Conservation (phyloP, 2,329 filamentous ascomycete species). For the Daldinia sp. region DNA sequence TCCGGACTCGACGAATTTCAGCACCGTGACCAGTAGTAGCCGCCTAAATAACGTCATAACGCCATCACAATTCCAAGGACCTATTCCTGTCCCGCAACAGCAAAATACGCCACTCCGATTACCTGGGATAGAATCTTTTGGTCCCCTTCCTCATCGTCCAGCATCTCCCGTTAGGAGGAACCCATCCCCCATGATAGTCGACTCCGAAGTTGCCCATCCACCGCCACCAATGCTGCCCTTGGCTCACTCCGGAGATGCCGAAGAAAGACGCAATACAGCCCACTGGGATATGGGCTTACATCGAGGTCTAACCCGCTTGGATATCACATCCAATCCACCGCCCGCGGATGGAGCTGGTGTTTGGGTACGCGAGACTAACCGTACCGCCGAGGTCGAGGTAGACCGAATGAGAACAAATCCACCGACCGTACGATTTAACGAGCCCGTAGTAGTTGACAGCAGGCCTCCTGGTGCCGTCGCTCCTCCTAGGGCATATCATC, state of each 20-base stretch:
- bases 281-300: constrained; percentile 74
- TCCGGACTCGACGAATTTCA: constrained; percentile 74
- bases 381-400: constrained; percentile 62
- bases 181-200: constrained; percentile 80
- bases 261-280: constrained; percentile 60
- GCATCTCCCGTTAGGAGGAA: constrained; percentile 69
- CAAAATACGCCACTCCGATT: constrained; percentile 71
- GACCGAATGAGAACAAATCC: constrained; percentile 58
- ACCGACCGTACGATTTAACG: constrained; percentile 64
- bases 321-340: constrained; percentile 62
- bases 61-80: constrained; percentile 65
- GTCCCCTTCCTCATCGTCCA: constrained; percentile 72
- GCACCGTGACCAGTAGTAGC: constrained; percentile 70
- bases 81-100: constrained; percentile 58
- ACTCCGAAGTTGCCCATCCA: constrained; percentile 57
- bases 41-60: constrained; percentile 79
- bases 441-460: constrained; percentile 49
- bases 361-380: constrained; percentile 66
- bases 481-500: constrained; percentile 52
- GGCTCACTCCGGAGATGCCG: constrained; percentile 47
- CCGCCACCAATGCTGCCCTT: constrained; percentile 47
- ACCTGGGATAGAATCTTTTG: constrained; percentile 92
- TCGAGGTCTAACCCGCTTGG: constrained; percentile 70
- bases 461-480: constrained; percentile 25
- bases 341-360: constrained; percentile 60